Evolutionary conservation across 2,329 filamentous ascomycete genomes (phyloP).

Genomic region (Trichoderma polysporum): DNA sequence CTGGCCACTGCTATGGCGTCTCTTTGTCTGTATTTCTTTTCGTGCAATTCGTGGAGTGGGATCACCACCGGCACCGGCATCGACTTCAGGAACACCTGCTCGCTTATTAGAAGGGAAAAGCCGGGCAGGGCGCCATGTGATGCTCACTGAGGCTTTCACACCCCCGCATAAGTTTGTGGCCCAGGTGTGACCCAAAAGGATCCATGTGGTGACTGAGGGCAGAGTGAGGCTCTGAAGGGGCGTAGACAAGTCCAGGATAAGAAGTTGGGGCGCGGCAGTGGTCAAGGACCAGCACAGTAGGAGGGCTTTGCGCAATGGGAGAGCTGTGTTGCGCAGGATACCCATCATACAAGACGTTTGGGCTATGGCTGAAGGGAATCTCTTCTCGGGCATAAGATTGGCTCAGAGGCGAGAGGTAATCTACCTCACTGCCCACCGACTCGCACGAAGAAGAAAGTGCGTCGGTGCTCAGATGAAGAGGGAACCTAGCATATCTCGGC

Average conservation of each 20-base stretch:
- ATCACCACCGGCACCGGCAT: slow-evolving; percentile 52
- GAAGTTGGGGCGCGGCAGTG: slow-evolving; percentile 57
- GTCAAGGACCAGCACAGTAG: slow-evolving; percentile 55
- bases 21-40: slow-evolving; percentile 47
- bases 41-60: slow-evolving; percentile 40
- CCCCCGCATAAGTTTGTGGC: slow-evolving; percentile 54
- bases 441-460: slow-evolving; percentile 56
- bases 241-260: slow-evolving; percentile 60
- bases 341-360: slow-evolving; percentile 57
- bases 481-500: slow-evolving; percentile 46
- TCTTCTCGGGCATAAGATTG: slow-evolving; percentile 59
- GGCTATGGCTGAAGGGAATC: slow-evolving; percentile 55
- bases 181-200: slow-evolving; percentile 55
- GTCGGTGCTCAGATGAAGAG: slow-evolving; percentile 48
- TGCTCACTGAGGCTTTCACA: slow-evolving; percentile 57
- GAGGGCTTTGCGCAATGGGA: slow-evolving; percentile 55
- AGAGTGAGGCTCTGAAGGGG: slow-evolving; percentile 60
- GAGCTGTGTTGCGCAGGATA: slow-evolving; percentile 52
- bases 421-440: slow-evolving; percentile 61
- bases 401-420: slow-evolving; percentile 61
- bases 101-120: slow-evolving; percentile 39
- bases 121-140: slow-evolving; percentile 35
- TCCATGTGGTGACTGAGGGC: slow-evolving; percentile 58
- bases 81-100: slow-evolving; percentile 53
- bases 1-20: slow-evolving; percentile 45